These are phyloP conservation scores for Kalanchoe fedtschenkoi DNA, from an alignment of 164 flowering plant genomes.

Conservation along the genomic window DNA sequence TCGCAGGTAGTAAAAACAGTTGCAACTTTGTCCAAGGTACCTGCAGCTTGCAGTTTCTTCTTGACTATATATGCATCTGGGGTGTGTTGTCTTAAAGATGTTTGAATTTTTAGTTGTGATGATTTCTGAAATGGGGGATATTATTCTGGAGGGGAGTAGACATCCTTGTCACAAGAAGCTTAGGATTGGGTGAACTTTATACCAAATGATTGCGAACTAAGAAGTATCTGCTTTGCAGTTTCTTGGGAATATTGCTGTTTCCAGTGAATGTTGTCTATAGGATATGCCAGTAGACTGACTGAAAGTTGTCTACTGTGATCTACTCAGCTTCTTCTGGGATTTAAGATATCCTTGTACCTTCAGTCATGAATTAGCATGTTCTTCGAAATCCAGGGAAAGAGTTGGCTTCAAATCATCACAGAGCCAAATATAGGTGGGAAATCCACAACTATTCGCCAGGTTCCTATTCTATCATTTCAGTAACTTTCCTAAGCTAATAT, in stretches of 20 bases:
- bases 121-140: too few relatives aligned
- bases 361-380: slow-evolving; percentile 1
- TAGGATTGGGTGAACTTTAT: too few relatives aligned
- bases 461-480: slow-evolving; percentile 5
- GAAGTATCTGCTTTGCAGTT: too few relatives aligned
- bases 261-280: background rate
- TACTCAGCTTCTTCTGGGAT: background rate
- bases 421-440: slow-evolving; percentile 99
- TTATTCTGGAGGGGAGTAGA: too few relatives aligned
- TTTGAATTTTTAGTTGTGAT: too few relatives aligned
- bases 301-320: background rate
- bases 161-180: too few relatives aligned
- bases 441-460: slow-evolving; percentile 97
- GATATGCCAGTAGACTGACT: background rate
- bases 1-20: slow-evolving; percentile 69
- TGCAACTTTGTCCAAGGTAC: slow-evolving; percentile 82
- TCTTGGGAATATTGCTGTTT: background rate
- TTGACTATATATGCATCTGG: slow-evolving; percentile 2
- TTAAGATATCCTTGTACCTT: background rate
- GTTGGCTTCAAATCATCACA: slow-evolving; percentile 98
- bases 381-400: slow-evolving; percentile 44
- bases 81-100: slow-evolving; percentile 7
- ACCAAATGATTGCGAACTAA: too few relatives aligned
- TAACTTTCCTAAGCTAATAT: background rate
- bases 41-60: slow-evolving; percentile 7